These are phyloP conservation scores for Elsinoe necatrix DNA, from an alignment of 2,329 filamentous ascomycete genomes.

Conservation along the genomic window DNA sequence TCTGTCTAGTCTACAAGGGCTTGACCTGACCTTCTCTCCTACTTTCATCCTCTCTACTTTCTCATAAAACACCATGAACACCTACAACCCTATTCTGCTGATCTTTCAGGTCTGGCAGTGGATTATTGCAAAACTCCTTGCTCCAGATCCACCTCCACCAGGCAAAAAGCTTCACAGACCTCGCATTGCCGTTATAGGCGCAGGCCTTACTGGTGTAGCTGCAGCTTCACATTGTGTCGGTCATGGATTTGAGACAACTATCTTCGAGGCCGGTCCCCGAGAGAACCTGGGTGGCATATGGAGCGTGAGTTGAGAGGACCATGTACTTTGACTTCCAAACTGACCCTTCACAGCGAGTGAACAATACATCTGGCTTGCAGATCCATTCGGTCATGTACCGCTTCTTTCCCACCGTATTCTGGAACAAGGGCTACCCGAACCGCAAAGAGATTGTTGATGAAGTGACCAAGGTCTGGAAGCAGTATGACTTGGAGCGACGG, in stretches of 20 bases:
- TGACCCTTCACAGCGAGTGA: constrained; percentile 51
- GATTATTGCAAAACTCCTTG: constrained; percentile 55
- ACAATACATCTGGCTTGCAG: constrained; percentile 72
- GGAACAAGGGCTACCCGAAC: constrained; percentile 67
- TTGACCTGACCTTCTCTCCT: not conserved
- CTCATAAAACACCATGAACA: constrained; percentile 10
- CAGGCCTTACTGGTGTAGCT: constrained; percentile 61
- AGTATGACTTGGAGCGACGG: constrained; percentile 60
- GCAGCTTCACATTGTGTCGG: constrained; percentile 75
- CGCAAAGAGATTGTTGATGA: constrained; percentile 67
- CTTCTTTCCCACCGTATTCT: constrained; percentile 72
- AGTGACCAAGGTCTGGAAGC: constrained; percentile 63
- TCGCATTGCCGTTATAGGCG: constrained; percentile 42
- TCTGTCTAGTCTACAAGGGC: not conserved
- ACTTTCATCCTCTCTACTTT: not conserved
- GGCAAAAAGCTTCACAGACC: constrained; percentile 51
- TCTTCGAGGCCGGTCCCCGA: constrained; percentile 65
- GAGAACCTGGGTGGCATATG: constrained; percentile 69
- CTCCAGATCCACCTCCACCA: constrained; percentile 59
- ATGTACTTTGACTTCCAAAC: not conserved
- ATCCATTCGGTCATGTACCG: constrained; percentile 84
- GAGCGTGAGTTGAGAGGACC: constrained; percentile 49
- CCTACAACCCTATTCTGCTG: constrained; percentile 13
- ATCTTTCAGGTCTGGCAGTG: constrained; percentile 57
- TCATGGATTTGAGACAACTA: constrained; percentile 71